Conservation (phyloP, 306 rosid species). For the Lathyrus sativus region DNA sequence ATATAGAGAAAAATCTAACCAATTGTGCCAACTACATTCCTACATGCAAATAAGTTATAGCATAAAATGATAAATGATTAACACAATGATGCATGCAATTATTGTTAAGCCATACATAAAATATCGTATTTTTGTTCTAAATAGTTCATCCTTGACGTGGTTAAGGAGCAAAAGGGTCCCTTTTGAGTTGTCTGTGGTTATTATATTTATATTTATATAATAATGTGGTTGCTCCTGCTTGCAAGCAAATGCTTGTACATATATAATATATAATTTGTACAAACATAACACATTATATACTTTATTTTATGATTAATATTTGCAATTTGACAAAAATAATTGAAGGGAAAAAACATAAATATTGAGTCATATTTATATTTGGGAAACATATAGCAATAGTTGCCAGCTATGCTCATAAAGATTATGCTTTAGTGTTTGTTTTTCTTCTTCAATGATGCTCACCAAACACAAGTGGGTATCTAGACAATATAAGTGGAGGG, state of each 20-base stretch:
- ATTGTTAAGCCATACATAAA: not conserved
- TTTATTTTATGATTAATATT: not conserved
- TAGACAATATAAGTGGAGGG: not conserved
- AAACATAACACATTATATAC: not conserved
- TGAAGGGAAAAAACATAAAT: not conserved
- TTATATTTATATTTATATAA: not conserved
- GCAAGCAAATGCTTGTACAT: not conserved
- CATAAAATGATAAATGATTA: not conserved
- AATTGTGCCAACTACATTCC: no score
- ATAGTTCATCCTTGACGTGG: not conserved
- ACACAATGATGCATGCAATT: not conserved
- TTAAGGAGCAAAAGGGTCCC: not conserved
- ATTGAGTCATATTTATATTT: no score
- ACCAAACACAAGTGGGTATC: not conserved
- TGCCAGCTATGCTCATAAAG: not conserved
- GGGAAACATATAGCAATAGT: not conserved
- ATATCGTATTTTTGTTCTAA: not conserved
- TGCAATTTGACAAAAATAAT: not conserved
- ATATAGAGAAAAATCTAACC: no score
- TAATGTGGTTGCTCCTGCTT: conserved; percentile 7
- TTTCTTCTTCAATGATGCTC: not conserved
- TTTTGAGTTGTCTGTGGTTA: not conserved
- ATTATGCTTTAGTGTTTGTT: not conserved
- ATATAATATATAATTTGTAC: not conserved
- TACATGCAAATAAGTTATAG: not conserved